A percentile compares a stretch with the other conserved stretches of the same genome.
Evolutionary conservation across 2,329 filamentous ascomycete species (phyloP).

Genomic region (Aspergillus sp.): DNA sequence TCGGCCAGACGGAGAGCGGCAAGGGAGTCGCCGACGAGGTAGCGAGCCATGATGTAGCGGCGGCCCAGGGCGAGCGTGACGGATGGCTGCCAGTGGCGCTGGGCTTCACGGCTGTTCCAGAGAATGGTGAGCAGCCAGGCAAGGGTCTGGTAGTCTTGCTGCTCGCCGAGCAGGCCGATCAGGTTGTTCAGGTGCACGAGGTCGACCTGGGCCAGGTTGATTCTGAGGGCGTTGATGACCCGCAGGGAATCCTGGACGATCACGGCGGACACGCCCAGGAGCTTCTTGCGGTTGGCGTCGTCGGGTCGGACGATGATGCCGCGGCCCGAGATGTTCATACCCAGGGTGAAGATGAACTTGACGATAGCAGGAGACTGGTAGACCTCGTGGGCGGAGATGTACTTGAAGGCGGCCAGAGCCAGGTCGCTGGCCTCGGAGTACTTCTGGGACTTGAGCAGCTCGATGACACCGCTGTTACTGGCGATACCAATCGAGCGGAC

Average conservation of each 20-base stretch:
- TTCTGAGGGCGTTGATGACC: slow-evolving; percentile 40
- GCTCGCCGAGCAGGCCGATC: slow-evolving; percentile 45
- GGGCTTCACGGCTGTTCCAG: slow-evolving; percentile 48
- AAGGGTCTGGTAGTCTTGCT: slow-evolving; percentile 46
- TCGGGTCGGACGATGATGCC: slow-evolving; percentile 32
- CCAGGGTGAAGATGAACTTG: slow-evolving; percentile 36
- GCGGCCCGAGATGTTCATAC: slow-evolving; percentile 36
- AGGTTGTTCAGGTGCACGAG: slow-evolving; percentile 44
- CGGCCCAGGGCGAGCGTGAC: slow-evolving; percentile 51
- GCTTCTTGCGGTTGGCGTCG: slow-evolving; percentile 35
- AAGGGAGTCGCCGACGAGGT: slow-evolving; percentile 47
- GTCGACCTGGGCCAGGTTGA: slow-evolving; percentile 45
- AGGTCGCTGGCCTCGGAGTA: slow-evolving; percentile 34
- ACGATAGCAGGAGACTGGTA: slow-evolving; percentile 29
- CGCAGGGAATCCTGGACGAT: slow-evolving; percentile 44
- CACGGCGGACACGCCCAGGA: slow-evolving; percentile 39
- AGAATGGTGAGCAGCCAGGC: slow-evolving; percentile 43
- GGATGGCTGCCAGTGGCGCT: slow-evolving; percentile 35
- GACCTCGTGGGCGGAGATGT: slow-evolving; percentile 33
- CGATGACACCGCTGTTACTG: slow-evolving; percentile 26
- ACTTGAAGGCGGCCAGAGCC: slow-evolving; percentile 33
- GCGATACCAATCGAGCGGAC: slow-evolving; percentile 40
- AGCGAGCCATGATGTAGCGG: slow-evolving; percentile 51
- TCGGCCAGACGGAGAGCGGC: slow-evolving; percentile 50
- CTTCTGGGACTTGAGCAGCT: slow-evolving; percentile 29